A percentile compares a stretch with the other conserved stretches of the same genome.
Evolutionary conservation across 352 stramenopile species (phyloP).

Genomic region (Phytophthora ramorum): DNA sequence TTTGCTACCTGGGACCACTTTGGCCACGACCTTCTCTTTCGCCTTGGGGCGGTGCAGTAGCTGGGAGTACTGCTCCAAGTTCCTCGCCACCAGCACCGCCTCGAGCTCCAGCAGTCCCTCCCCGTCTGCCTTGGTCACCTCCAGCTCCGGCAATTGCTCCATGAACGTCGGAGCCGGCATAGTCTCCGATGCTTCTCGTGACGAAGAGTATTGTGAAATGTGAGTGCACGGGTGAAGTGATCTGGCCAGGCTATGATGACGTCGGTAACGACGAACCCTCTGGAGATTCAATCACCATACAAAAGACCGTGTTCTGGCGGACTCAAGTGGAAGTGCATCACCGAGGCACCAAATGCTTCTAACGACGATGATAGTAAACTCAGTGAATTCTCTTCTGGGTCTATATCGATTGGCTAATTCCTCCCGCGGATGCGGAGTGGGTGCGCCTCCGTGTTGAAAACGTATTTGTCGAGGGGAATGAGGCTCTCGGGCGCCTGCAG

Average conservation of each 20-base stretch:
- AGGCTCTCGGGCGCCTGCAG: slow-evolving; percentile 84
- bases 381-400: not conserved
- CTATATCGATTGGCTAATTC: slow-evolving; percentile 7
- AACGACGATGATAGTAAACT: not conserved
- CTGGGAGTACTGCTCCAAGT: slow-evolving; percentile 34
- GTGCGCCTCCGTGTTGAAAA: slow-evolving; percentile 98
- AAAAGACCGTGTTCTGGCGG: not conserved
- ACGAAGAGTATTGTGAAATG: slow-evolving; percentile 15
- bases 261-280: not conserved
- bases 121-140: slow-evolving; percentile 25
- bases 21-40: slow-evolving; percentile 4
- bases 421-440: slow-evolving; percentile 75
- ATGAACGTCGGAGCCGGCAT: slow-evolving; percentile 21
- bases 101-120: slow-evolving; percentile 27
- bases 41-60: slow-evolving; percentile 18
- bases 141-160: slow-evolving; percentile 23
- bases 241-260: not conserved
- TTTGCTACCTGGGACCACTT: slow-evolving; percentile 7
- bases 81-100: slow-evolving; percentile 21
- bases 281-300: slow-evolving; percentile 19
- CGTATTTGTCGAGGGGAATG: slow-evolving; percentile 93
- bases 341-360: not conserved
- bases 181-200: not conserved
- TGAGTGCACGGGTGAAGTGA: slow-evolving; percentile 6
- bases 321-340: not conserved